Evolutionary conservation across 164 flowering plant species (phyloP).

Genomic region (Tinospora cordifolia): DNA sequence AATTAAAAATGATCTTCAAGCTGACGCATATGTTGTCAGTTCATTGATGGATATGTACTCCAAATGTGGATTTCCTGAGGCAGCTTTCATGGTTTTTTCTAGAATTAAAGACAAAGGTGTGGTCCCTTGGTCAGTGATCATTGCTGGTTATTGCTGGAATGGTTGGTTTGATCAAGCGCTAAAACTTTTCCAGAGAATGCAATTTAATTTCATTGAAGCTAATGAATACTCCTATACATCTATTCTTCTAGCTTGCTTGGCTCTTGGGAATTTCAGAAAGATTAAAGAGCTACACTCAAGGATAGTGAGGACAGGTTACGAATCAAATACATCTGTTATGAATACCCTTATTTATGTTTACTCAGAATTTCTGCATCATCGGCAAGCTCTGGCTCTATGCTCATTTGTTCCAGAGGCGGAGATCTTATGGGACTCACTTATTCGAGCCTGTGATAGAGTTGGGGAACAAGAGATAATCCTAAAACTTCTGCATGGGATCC

Average conservation of each 20-base stretch:
- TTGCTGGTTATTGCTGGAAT: conserved; percentile 22
- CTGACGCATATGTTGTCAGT: conserved; percentile 20
- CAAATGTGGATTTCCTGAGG: conserved; percentile 29
- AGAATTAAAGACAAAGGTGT: conserved; percentile 21
- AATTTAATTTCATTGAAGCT: conserved; percentile 15
- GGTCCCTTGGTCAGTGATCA: conserved; percentile 32
- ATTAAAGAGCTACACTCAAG: conserved; percentile 23
- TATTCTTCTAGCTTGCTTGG: conserved; percentile 24
- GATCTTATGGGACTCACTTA: conserved; percentile 20
- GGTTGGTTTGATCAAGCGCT: conserved; percentile 20
- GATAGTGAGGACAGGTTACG: conserved; percentile 23
- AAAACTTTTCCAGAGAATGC: conserved; percentile 21
- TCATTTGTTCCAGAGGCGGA: conserved; percentile 19
- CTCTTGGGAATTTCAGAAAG: conserved; percentile 19
- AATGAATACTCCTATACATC: conserved; percentile 28
- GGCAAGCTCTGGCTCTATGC: conserved; percentile 22
- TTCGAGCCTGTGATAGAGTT: conserved; percentile 16
- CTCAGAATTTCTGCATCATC: conserved; percentile 16
- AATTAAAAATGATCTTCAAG: conserved; percentile 19
- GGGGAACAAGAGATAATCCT: conserved; percentile 18
- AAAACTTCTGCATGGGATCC: conserved; percentile 19
- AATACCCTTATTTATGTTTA: conserved; percentile 24
- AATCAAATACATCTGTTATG: conserved; percentile 13
- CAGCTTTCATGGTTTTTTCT: conserved; percentile 22
- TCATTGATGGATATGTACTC: conserved; percentile 29